Conservation (phyloP, 78 protist genomes). For the Capsaspora owczarzaki region DNA sequence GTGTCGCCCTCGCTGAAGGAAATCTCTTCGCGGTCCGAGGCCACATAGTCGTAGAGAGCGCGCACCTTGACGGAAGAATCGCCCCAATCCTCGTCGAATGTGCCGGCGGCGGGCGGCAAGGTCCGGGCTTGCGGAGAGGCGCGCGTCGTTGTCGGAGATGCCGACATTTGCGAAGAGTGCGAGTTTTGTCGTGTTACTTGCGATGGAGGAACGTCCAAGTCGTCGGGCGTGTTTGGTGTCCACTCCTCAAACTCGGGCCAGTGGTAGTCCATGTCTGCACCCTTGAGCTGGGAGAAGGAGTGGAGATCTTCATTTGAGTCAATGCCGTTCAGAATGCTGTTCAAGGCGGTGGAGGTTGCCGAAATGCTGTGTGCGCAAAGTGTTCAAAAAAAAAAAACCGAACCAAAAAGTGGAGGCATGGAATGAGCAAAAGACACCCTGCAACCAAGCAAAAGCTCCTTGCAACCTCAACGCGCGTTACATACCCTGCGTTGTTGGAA, state of each 20-base stretch:
- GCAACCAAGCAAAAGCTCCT: not conserved
- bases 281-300: not conserved
- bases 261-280: slow-evolving; percentile 1
- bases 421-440: not conserved
- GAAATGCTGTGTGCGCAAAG: too few relatives aligned
- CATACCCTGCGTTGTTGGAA: not conserved
- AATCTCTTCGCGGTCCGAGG: slow-evolving; percentile 1
- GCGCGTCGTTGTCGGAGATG: not conserved
- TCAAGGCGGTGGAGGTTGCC: not conserved
- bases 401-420: too few relatives aligned
- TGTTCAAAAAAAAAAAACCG: too few relatives aligned
- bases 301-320: not conserved
- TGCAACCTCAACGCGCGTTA: not conserved
- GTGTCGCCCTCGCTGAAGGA: not conserved
- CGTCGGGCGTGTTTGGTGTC: too few relatives aligned
- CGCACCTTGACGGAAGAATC: not conserved
- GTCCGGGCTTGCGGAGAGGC: not conserved
- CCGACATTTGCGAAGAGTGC: too few relatives aligned
- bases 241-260: slow-evolving; percentile 10
- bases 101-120: not conserved
- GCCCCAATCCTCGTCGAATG: not conserved
- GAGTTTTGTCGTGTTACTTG: too few relatives aligned
- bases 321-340: not conserved
- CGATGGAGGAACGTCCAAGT: too few relatives aligned
- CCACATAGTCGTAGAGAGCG: slow-evolving; percentile 1